These are phyloP conservation scores for Plenodomus tracheiphilus DNA, from an alignment of 2,329 filamentous ascomycete species.

Conservation along the genomic window DNA sequence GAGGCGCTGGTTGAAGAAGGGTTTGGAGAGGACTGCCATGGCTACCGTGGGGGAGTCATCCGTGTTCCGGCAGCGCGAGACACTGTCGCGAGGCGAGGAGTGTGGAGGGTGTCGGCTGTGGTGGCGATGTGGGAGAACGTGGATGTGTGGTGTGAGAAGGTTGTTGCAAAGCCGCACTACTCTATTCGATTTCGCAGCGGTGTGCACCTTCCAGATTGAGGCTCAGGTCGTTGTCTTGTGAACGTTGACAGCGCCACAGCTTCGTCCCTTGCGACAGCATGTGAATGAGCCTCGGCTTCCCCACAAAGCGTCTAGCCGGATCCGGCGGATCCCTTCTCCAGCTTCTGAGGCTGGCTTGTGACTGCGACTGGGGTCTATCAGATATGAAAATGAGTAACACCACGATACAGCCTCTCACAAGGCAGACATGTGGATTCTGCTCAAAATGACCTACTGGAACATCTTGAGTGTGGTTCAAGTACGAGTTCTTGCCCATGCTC, in stretches of 20 bases:
- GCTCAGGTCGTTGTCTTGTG: constrained; percentile 6
- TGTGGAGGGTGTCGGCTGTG: constrained; percentile 2
- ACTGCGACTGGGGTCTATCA: neutral
- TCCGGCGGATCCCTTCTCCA: constrained; percentile 1
- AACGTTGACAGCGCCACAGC: constrained; percentile 13
- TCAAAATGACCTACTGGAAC: no score
- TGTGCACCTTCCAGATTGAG: constrained; percentile 9
- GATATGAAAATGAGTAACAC: neutral
- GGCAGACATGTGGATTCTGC: no score
- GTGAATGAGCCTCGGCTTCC: constrained; percentile 29
- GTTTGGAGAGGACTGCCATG: constrained; percentile 49
- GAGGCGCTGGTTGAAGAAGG: constrained; percentile 33
- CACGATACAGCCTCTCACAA: no score
- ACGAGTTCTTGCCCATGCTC: no score
- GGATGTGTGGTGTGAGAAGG: neutral
- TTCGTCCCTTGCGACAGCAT: constrained; percentile 14
- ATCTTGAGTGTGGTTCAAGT: no score
- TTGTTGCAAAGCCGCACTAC: neutral
- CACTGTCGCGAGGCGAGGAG: constrained; percentile 3
- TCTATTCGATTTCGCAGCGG: neutral
- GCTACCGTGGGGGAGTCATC: constrained; percentile 29
- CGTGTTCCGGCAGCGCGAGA: neutral
- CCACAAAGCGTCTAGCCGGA: constrained; percentile 16
- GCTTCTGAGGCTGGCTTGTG: constrained; percentile 2
- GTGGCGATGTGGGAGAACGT: neutral